Base-by-base conservation (phyloP, 371 early-diverging fungal genomes). In the Lichtheimia hyalospora region DNA sequence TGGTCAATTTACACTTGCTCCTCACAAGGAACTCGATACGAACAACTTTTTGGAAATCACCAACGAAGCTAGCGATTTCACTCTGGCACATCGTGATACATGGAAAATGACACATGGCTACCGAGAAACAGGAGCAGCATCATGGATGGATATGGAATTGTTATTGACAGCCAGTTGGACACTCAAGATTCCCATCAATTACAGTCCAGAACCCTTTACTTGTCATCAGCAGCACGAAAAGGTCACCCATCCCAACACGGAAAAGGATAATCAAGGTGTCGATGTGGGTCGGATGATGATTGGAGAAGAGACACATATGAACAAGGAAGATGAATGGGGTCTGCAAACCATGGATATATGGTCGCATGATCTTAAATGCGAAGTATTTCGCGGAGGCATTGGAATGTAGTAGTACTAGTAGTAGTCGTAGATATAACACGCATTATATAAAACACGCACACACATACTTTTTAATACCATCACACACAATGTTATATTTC, bases 71-170 rank as follows among this genome's bases (percentile, higher is more conserved):
- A 69, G 79, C 53, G 75, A 78, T 52, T 78, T 78, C 49, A 75
- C 69, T 0, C 62, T 78, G 44, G 79, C 75, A 16, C 73, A 78
- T 28, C 67, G 79, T n/a, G 75, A 75, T 52, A 78, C 79, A 16
- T 78, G 79, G 79, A 66, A 68, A 50, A 44, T 67, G 18, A 64
- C 69, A 0, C 64, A 63, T 52, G 79, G 75, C 1, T 78, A 73
- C 25, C 67, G 79, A 20, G 79, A 78, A 49, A 65, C 62, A 24
- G 75, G 75, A 18, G 79, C 73, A 5, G 62, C 58, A 57, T 66
- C 75, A 44, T 75, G 79, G 79, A 64, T 75, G 64, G 79, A 78
- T 64, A 70, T 75, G 60, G 79, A 78, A 44, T 64, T 78, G 13
- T 54, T 78, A 18, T 64, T 70, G 55, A 78, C 79, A 14, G 79